These are phyloP conservation scores for Neophaeococcomyces mojaviensis DNA, from an alignment of 2,329 filamentous ascomycete genomes.

Conservation along the genomic window DNA sequence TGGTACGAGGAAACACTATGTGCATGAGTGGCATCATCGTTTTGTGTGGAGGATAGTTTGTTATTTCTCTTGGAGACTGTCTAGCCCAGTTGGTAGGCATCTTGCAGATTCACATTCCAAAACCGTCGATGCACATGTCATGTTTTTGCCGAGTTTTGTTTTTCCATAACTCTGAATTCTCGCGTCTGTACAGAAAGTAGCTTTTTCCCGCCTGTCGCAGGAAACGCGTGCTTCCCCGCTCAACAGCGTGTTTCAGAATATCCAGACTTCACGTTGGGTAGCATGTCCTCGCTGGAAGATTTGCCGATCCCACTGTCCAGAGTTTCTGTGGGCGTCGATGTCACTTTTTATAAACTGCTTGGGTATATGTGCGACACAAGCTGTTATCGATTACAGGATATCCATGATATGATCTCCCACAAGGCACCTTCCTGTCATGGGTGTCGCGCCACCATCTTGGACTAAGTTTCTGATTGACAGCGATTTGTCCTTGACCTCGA, in stretches of 20 bases:
- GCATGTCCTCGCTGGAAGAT: neutral
- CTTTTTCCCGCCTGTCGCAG: neutral
- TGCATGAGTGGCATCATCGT: neutral
- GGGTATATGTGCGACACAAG: too few species aligned
- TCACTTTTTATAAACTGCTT: neutral
- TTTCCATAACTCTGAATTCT: neutral
- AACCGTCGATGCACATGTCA: too few species aligned
- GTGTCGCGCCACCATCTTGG: slow-evolving; percentile 3
- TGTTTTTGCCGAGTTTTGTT: neutral
- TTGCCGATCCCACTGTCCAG: neutral
- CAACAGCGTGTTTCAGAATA: neutral
- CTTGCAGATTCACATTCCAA: too few species aligned
- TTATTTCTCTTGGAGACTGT: neutral
- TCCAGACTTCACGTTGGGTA: neutral
- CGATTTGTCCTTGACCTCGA: neutral
- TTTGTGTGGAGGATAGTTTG: neutral
- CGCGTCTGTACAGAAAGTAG: neutral
- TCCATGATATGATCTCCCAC: slow-evolving; percentile 3
- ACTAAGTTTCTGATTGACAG: neutral
- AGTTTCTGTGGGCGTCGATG: neutral
- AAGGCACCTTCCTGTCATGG: neutral
- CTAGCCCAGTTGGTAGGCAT: too few species aligned
- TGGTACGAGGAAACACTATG: neutral
- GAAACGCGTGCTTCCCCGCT: neutral
- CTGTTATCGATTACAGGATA: slow-evolving; percentile 2